A percentile compares a stretch with the other conserved stretches of the same genome.
Evolutionary conservation across 345 rosid genomes (phyloP).

Genomic region (Limnanthes douglasii): DNA sequence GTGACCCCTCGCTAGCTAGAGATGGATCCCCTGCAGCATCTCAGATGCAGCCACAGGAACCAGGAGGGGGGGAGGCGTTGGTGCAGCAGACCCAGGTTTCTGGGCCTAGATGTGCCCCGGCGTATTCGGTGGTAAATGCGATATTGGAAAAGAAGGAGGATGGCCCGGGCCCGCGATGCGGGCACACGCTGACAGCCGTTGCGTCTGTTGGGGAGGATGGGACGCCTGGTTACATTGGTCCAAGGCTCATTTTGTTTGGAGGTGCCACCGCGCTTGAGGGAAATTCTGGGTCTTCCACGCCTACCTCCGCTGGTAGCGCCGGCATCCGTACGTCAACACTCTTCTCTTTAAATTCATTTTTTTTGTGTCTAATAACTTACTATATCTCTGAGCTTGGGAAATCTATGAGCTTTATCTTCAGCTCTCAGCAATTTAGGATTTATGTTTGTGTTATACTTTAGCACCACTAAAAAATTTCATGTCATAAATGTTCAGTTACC

Average conservation of each 20-base stretch:
- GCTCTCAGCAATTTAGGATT: no score
- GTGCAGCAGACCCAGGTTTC: constrained; percentile 28
- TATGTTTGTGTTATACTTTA: no score
- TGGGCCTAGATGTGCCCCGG: constrained; percentile 89
- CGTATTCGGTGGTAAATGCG: constrained; percentile 69
- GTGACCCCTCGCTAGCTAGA: constrained; percentile 22
- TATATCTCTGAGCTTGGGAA: no score
- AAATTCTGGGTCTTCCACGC: constrained; percentile 69
- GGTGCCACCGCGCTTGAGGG: constrained; percentile 99
- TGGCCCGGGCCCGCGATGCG: constrained; percentile 96
- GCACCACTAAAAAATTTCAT: no score
- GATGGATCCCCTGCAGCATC: constrained; percentile 15
- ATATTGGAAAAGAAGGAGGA: constrained; percentile 81
- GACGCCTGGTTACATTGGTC: constrained; percentile 59
- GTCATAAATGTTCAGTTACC: no score
- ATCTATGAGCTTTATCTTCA: no score
- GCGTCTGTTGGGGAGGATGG: constrained; percentile 97
- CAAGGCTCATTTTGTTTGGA: constrained; percentile 82
- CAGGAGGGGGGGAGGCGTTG: constrained; percentile 11
- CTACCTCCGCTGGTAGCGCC: constrained; percentile 91
- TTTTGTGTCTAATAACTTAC: no score
- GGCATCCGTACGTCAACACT: constrained; percentile 74
- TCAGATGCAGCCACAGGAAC: constrained; percentile 14
- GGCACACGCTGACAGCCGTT: constrained; percentile 88
- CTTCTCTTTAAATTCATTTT: no score